A percentile compares a stretch with the other conserved stretches of the same genome.
phyloP scores from a whole-genome alignment of 1,139 yeast genomes.

The Debaryomycetaceae sp. region DNA sequence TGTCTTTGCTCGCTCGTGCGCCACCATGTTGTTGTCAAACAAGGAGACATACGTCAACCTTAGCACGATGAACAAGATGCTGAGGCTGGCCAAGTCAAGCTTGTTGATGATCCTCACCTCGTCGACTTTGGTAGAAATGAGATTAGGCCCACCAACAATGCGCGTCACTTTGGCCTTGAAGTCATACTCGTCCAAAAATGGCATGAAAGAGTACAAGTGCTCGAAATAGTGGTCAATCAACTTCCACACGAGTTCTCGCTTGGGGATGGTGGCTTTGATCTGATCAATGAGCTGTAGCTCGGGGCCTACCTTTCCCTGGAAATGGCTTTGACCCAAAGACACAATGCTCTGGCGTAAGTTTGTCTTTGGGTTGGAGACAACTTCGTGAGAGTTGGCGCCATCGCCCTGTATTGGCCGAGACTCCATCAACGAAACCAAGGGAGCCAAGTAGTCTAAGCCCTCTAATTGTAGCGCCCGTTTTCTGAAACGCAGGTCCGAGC shows the following conservation, averaged over 20 bases:
- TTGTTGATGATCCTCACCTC: constrained; percentile 16
- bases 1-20: constrained; percentile 14
- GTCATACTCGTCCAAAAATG: constrained; percentile 44
- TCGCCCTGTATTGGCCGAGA: no score
- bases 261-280: constrained; percentile 31
- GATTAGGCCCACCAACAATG: constrained; percentile 16
- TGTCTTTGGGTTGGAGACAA: not conserved
- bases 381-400: no score
- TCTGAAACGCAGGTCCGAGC: constrained; percentile 15
- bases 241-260: constrained; percentile 31
- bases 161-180: constrained; percentile 18
- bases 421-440: no score
- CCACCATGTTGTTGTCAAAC: constrained; percentile 19
- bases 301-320: constrained; percentile 19
- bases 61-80: constrained; percentile 20
- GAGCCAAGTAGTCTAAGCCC: constrained; percentile 20
- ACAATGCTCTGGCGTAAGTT: constrained; percentile 3
- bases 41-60: constrained; percentile 21
- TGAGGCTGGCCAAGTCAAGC: constrained; percentile 22
- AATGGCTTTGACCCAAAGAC: constrained; percentile 14
- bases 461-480: constrained; percentile 18
- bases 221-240: constrained; percentile 34
- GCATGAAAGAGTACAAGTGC: constrained; percentile 45
- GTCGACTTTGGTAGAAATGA: constrained; percentile 12
- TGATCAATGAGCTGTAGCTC: constrained; percentile 20